Conservation (phyloP, 768 basidiomycete species). For the Russula sp. region DNA sequence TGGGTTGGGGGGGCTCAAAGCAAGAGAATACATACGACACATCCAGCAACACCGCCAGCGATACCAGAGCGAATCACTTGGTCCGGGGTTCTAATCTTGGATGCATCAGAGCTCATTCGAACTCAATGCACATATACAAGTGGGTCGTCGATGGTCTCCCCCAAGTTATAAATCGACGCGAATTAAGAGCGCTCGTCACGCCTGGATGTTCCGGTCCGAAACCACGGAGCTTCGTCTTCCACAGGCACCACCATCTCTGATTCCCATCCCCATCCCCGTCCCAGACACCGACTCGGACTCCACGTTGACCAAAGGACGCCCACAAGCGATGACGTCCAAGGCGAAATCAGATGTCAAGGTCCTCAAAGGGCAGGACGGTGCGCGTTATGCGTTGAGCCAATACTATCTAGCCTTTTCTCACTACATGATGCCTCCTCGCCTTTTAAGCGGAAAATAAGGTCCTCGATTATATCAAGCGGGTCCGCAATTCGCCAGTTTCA, state of each 20-base stretch:
- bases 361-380: slow-evolving; percentile 21
- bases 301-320: not conserved
- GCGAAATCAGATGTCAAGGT: slow-evolving; percentile 18
- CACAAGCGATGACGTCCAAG: slow-evolving; percentile 13
- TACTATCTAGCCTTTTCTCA: too few relatives aligned
- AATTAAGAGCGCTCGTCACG: too few relatives aligned
- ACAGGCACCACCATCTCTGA: not conserved
- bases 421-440: not conserved
- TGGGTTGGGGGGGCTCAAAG: slow-evolving; percentile 11
- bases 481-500: not conserved
- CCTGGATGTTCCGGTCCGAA: not conserved
- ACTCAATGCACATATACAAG: slow-evolving; percentile 14
- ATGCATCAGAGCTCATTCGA: slow-evolving; percentile 58
- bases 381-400: too few relatives aligned
- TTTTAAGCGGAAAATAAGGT: slow-evolving; percentile 20
- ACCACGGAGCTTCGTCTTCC: not conserved
- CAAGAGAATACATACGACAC: slow-evolving; percentile 57
- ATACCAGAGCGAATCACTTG: slow-evolving; percentile 70
- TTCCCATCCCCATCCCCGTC: slow-evolving; percentile 18
- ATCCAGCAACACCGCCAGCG: slow-evolving; percentile 91
- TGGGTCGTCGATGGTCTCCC: not conserved
- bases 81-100: slow-evolving; percentile 22
- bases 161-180: too few relatives aligned
- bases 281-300: not conserved
- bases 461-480: slow-evolving; percentile 20